Base-by-base conservation (phyloP, 768 basidiomycete genomes). In the Boletus reticulatus region DNA sequence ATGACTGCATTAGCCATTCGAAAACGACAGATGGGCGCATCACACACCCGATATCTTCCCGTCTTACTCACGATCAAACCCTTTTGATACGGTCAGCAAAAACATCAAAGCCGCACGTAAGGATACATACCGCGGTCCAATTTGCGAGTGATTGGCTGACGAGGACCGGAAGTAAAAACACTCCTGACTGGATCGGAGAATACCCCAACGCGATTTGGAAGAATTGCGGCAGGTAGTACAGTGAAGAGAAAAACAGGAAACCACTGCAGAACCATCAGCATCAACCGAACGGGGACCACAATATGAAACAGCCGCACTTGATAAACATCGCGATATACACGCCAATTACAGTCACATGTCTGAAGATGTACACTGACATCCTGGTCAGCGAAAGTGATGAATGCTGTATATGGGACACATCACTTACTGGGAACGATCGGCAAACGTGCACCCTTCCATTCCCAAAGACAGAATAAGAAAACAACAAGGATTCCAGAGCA, bases 191-290 rank as follows among this genome's bases (percentile, higher is more conserved):
- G 42, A 89, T 82, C 1, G 89, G 84, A 9, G 81, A 79, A 57
- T 80, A 83, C 6, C 83, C 84, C n/a, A 85, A 70, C 4, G 81
- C 85, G 10, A 88, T 81, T 71, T 90, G 88, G 71, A 89, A 87
- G 66, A 82, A 89, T 59, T 87, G 84, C 2, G 90, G 88, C 0
- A 91, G 77, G 62, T 88, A 89, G 67, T 83, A 89, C 13, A 88
- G 65, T 10, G 85, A 79, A 17, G 82, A 85, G 68, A 80, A 84
- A 67, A 83, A 84, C 4, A 84, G 73, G 58, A 84, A 80, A 24
- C 83, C 84, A 47, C 83, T 85, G 54, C 10, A 12, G 9, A 10
- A 13, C 22, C 16, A 34, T 63, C 52, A 55, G 24, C 14, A 20
- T 52, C 10, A 53, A 27, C 38, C 14, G 20, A 47, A 44, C 13